phyloP scores from a whole-genome alignment of 2,329 filamentous ascomycete species.

The Phyllosticta paracitricarpa region DNA sequence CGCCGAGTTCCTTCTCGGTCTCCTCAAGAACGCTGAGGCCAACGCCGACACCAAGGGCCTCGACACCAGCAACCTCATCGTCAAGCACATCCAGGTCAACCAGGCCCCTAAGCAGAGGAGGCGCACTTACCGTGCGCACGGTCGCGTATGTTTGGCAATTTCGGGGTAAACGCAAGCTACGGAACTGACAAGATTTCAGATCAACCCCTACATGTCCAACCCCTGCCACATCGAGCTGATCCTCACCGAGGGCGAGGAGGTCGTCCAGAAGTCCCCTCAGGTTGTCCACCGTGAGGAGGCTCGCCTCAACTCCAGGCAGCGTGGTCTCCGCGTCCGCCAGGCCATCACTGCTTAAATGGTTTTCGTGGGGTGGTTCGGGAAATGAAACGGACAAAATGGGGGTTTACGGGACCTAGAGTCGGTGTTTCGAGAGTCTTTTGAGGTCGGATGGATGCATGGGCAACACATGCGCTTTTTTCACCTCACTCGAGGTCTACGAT shows the following conservation, averaged over 20 bases:
- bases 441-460: slow-evolving; percentile 10
- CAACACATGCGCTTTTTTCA: slow-evolving; percentile 7
- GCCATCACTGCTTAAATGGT: slow-evolving; percentile 46
- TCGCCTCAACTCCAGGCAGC: slow-evolving; percentile 85
- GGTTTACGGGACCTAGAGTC: slow-evolving; percentile 8
- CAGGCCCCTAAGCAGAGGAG: slow-evolving; percentile 99
- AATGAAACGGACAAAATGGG: slow-evolving; percentile 7
- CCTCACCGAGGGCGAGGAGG: slow-evolving; percentile 94
- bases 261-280: slow-evolving; percentile 77
- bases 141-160: slow-evolving; percentile 67
- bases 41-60: slow-evolving; percentile 40
- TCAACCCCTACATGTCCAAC: slow-evolving; percentile 99
- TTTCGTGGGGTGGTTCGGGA: neutral
- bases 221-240: slow-evolving; percentile 99
- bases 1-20: slow-evolving; percentile 91
- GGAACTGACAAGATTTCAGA: slow-evolving; percentile 43
- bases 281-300: slow-evolving; percentile 53
- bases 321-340: slow-evolving; percentile 56
- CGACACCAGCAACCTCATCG: slow-evolving; percentile 87
- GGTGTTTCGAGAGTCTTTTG: slow-evolving; percentile 11
- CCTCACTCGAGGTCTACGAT: slow-evolving; percentile 10
- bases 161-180: neutral
- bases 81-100: slow-evolving; percentile 99
- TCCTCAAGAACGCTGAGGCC: slow-evolving; percentile 51
- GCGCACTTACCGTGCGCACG: slow-evolving; percentile 99